phyloP scores from a whole-genome alignment of 495 filamentous ascomycete species.

The Evernia prunastri region DNA sequence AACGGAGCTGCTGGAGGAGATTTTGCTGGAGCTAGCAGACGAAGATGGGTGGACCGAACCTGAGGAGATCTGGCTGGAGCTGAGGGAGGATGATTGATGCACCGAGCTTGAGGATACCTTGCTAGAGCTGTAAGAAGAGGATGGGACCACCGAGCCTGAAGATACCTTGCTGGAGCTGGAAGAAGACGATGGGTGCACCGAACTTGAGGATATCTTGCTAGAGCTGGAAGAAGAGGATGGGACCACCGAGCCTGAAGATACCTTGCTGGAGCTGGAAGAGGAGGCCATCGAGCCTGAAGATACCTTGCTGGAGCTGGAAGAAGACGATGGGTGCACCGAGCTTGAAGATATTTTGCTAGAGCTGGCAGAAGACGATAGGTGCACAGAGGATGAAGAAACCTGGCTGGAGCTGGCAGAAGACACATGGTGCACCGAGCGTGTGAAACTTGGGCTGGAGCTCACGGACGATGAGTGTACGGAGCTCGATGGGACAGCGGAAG shows the following conservation, averaged over 20 bases:
- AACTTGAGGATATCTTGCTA: no score
- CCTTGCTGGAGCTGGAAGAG: no score
- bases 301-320: not conserved
- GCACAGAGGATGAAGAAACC: not conserved
- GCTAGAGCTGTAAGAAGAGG: not conserved
- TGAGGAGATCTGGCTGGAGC: no score
- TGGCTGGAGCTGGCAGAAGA: not conserved
- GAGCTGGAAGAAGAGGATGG: not conserved
- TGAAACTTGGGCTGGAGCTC: not conserved
- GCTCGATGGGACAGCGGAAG: not conserved
- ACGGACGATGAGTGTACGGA: not conserved
- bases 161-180: no score
- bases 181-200: not conserved
- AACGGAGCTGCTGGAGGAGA: no score
- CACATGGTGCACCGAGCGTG: not conserved
- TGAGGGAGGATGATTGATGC: not conserved
- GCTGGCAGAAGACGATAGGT: not conserved
- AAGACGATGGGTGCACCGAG: not conserved
- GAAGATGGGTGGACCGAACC: no score
- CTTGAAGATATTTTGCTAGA: not conserved
- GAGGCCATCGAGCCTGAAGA: no score
- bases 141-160: not conserved
- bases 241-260: not conserved
- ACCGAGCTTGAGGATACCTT: not conserved
- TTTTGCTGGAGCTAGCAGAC: no score